A percentile compares a stretch with the other conserved stretches of the same genome.
phyloP scores from a whole-genome alignment of 108 stramenopile genomes.

The Craspedostauros australis region DNA sequence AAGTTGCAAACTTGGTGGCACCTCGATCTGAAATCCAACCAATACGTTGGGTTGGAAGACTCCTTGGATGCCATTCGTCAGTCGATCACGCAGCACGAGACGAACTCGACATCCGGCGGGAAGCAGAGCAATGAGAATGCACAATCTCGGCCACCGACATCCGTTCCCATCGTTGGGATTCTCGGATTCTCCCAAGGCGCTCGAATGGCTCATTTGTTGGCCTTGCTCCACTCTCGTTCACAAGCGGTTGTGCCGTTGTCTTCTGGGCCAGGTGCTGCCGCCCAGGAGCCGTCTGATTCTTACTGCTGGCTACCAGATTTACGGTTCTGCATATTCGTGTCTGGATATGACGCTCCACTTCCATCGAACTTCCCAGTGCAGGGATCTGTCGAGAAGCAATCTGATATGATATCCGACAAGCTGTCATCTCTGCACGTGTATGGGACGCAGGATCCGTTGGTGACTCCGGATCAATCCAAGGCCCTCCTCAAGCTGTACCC shows the following conservation, averaged over 20 bases:
- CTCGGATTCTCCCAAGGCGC: conserved; percentile 79
- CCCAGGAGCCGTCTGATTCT: too few species aligned
- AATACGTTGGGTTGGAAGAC: too few species aligned
- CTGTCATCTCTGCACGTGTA: conserved; percentile 66
- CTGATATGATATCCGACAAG: conserved; percentile 3
- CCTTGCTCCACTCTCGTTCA: conserved; percentile 33
- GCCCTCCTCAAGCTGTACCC: conserved; percentile 14
- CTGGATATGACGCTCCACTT: conserved; percentile 61
- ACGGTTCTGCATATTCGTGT: conserved; percentile 44
- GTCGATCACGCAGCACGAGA: too few species aligned
- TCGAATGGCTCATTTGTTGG: conserved; percentile 55
- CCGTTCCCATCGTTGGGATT: conserved; percentile 39
- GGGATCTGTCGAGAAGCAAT: not conserved
- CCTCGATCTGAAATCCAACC: too few species aligned
- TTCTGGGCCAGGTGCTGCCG: too few species aligned
- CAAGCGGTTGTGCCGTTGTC: too few species aligned
- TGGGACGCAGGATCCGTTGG: conserved; percentile 51
- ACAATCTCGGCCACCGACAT: too few species aligned
- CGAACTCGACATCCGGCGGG: too few species aligned
- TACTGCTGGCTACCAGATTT: conserved; percentile 53
- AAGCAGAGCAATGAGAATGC: too few species aligned
- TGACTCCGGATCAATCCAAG: conserved; percentile 37
- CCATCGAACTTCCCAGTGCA: conserved; percentile 35
- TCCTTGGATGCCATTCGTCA: too few species aligned
- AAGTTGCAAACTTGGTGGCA: too few species aligned